Conservation (phyloP, 345 rosid genomes). For the Trapa bicornis region DNA sequence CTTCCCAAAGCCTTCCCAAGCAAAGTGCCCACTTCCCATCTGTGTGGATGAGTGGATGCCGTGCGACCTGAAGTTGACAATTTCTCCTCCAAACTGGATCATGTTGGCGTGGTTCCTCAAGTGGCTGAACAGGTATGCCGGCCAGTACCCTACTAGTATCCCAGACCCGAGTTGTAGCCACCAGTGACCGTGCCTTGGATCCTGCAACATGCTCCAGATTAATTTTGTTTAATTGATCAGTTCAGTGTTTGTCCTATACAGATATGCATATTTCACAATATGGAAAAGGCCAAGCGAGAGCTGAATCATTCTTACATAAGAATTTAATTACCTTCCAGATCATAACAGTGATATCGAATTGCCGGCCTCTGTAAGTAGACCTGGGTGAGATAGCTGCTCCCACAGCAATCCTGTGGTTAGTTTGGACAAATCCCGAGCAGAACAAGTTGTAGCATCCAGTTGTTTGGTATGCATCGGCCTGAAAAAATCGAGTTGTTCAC, state of each 20-base stretch:
- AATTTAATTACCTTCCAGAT: slow-evolving; percentile 67
- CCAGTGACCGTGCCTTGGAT: slow-evolving; percentile 98
- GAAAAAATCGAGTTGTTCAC: slow-evolving; percentile 7
- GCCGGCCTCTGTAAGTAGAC: slow-evolving; percentile 69
- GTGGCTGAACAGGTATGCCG: slow-evolving; percentile 75
- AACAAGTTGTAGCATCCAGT: slow-evolving; percentile 96
- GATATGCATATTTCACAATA: not conserved
- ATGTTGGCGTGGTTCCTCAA: slow-evolving; percentile 81
- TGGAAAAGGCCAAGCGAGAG: not conserved
- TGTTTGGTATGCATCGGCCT: slow-evolving; percentile 96
- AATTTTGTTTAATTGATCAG: not conserved
- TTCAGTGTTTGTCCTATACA: not conserved
- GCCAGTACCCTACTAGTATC: slow-evolving; percentile 90
- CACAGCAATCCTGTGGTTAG: slow-evolving; percentile 77
- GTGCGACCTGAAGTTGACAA: slow-evolving; percentile 62
- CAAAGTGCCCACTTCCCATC: slow-evolving; percentile 97
- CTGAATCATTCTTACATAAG: not conserved
- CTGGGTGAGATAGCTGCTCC: slow-evolving; percentile 99
- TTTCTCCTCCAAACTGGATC: slow-evolving; percentile 94
- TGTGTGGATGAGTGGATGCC: slow-evolving; percentile 82
- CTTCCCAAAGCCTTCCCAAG: slow-evolving; percentile 71
- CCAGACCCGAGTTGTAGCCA: slow-evolving; percentile 89
- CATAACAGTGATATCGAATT: slow-evolving; percentile 76
- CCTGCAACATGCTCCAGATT: slow-evolving; percentile 24
- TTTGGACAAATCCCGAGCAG: slow-evolving; percentile 94